Evolutionary conservation across 2,329 filamentous ascomycete species (phyloP), one percentile per base, ranked within the genome.

Genomic region (Aspergillus sp.): DNA sequence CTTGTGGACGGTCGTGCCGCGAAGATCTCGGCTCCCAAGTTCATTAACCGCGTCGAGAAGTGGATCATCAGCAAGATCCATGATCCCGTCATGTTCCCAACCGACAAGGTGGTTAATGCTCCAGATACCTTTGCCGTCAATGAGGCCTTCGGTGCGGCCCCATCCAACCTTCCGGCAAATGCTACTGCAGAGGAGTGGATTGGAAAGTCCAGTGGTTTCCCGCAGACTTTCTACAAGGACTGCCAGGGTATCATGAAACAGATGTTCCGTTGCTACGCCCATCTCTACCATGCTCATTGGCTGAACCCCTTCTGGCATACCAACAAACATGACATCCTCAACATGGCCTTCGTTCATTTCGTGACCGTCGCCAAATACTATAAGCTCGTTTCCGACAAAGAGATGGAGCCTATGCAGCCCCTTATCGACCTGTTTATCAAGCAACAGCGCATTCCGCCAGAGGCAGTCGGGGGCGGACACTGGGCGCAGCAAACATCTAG

Each of bases 211-310:
- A 93, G 88, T 51, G 91, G 91, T 3, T 98, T 98, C 69, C 93
- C 93, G 2, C 82, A 86, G 54, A 87, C 88, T 56, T 97, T 96
- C 68, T 78, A 91, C 59, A 82, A 85, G 52, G 90, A 95, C 58
- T 93, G 91, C 75, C 90, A 94, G 75, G 85, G 85, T 56, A 93
- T 96, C 62, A 91, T 96, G 75, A 86, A 90, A 60, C 93, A 96
- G 72, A 97, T 98, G 86, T 97, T 98, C 78, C 87, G 93, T 50
- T 91, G 96, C 59, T 98, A 98, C 65, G 86, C 93, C 43, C 93
- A 98, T 70, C 83, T 98, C 52, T 98, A 98, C 76, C 96, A 95
- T 80, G 88, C 90, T 49, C 93, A 98, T 70, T 98, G 88, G 70
- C 74, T 84, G 51, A 86, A 89, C 57, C 86, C 86, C 4, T 89